Evolutionary conservation across 768 basidiomycete genomes (phyloP).

Genomic region (Pleurotus tuber-regium): DNA sequence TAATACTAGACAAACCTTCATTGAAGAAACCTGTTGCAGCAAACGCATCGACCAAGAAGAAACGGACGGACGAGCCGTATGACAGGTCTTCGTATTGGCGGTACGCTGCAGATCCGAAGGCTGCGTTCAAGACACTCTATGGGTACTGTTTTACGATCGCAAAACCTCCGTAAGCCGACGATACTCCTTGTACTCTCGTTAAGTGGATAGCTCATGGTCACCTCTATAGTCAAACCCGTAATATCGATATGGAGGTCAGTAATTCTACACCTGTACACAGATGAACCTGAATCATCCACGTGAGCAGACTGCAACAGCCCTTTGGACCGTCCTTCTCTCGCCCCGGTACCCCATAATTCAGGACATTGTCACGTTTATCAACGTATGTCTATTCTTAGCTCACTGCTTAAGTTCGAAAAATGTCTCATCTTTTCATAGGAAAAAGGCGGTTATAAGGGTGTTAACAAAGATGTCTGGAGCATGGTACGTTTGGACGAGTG

Average conservation of each 20-base stretch:
- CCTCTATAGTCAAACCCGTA: slow-evolving; percentile 55
- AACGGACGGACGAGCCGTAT: slow-evolving; percentile 43
- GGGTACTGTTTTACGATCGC: slow-evolving; percentile 66
- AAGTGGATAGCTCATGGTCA: background rate
- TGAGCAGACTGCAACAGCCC: slow-evolving; percentile 62
- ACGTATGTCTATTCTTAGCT: slow-evolving; percentile 34
- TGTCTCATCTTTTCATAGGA: slow-evolving; percentile 34
- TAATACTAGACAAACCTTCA: slow-evolving; percentile 50
- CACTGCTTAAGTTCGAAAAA: too few species aligned
- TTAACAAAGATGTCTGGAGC: slow-evolving; percentile 83
- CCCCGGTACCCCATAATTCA: slow-evolving; percentile 63
- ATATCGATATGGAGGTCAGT: slow-evolving; percentile 79
- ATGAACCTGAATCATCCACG: too few species aligned
- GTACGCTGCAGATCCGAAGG: slow-evolving; percentile 46
- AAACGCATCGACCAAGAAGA: slow-evolving; percentile 28
- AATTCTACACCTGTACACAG: too few species aligned
- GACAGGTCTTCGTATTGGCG: slow-evolving; percentile 48
- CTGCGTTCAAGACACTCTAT: slow-evolving; percentile 66
- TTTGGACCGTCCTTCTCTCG: slow-evolving; percentile 75
- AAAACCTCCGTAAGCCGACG: slow-evolving; percentile 61
- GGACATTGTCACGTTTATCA: slow-evolving; percentile 67
- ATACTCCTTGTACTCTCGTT: background rate
- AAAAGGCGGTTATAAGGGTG: slow-evolving; percentile 65
- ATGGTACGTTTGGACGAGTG: slow-evolving; percentile 52
- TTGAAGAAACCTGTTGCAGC: slow-evolving; percentile 27